Evolutionary conservation across 257 asterid species (phyloP), one percentile per base, ranked within the genome.

Genomic region (Rehmannia glutinosa): DNA sequence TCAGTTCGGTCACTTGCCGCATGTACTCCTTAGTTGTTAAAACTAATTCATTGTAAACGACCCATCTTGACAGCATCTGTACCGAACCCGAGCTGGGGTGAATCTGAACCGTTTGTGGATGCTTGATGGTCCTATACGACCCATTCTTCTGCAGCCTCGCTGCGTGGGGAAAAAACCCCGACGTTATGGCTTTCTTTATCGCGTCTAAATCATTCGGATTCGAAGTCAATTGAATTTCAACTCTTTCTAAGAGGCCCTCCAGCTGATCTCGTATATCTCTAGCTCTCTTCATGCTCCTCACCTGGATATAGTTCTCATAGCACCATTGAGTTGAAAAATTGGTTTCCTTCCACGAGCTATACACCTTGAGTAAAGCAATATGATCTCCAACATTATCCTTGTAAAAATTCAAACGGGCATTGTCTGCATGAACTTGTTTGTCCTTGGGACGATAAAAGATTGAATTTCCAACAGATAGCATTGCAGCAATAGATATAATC

Each of bases 371-470:
- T 69, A 88, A 66, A 16, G 97, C 94, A 33, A 86, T 82, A 67
- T 91, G 97, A 73, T 89, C 98, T 51, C 98, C 98, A 16, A 88
- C 96, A 78, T 89, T 91, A 20, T 94, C 96, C 87, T 75, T 76
- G 79, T 89, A 94, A 64, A 89, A 91, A 80, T 89, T 89, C 86
- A 87, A 6, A 54, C 97, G 86, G 21, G 98, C 98, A 75, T 87
- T 89, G 78, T 92, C 98, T 1, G 98, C 96, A 43, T 86, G 96
- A 38, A 89, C 95, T 81, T 92, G 95, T 74, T 87, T 92, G 64
- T 92, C 93, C 75, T 89, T 92, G 0, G 98, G 97, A 64, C 96
- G 90, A 78, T 92, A 92, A 68, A 92, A 92, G 38, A 92, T 89
- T 17, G 98, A 87, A 72, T 85, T 89, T 35, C 98, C 97, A 60